Conservation (phyloP, 306 rosid genomes). For the Myrica gale region DNA sequence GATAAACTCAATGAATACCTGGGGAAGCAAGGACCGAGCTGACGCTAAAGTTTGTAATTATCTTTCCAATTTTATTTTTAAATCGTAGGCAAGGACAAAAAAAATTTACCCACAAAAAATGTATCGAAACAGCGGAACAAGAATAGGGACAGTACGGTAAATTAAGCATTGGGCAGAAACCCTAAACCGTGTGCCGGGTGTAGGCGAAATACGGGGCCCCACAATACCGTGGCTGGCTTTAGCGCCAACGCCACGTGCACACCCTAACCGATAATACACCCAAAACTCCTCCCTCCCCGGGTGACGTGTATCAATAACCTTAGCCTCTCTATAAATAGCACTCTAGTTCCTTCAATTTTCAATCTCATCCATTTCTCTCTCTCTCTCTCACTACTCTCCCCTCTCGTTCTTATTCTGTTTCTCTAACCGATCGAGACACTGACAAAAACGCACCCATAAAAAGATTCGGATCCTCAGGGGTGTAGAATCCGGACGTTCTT, state of each 20-base stretch:
- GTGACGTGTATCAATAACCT: constrained; percentile 63
- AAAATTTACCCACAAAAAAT: too few relatives aligned
- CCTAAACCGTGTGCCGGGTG: constrained; percentile 29
- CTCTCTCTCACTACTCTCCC: background rate
- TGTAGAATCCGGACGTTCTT: background rate
- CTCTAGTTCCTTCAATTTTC: constrained; percentile 11
- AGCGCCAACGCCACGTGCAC: constrained; percentile 35
- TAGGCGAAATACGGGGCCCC: constrained; percentile 12
- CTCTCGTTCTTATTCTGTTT: background rate
- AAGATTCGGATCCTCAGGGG: constrained; percentile 24
- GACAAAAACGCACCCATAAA: background rate
- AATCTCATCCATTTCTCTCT: constrained; percentile 59
- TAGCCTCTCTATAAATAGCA: constrained; percentile 72
- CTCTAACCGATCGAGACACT: constrained; percentile 18
- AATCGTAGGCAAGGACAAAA: background rate
- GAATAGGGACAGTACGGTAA: constrained; percentile 6
- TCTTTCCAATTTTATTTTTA: background rate
- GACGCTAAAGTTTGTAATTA: too few relatives aligned
- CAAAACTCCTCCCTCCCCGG: constrained; percentile 7
- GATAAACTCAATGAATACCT: too few relatives aligned
- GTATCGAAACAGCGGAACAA: too few relatives aligned
- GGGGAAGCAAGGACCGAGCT: too few relatives aligned
- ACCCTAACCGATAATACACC: background rate
- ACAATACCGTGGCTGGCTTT: constrained; percentile 7
- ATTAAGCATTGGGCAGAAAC: background rate